Conservation (phyloP, 192 early-diverging fungal genomes). For the Coemansia sp. region DNA sequence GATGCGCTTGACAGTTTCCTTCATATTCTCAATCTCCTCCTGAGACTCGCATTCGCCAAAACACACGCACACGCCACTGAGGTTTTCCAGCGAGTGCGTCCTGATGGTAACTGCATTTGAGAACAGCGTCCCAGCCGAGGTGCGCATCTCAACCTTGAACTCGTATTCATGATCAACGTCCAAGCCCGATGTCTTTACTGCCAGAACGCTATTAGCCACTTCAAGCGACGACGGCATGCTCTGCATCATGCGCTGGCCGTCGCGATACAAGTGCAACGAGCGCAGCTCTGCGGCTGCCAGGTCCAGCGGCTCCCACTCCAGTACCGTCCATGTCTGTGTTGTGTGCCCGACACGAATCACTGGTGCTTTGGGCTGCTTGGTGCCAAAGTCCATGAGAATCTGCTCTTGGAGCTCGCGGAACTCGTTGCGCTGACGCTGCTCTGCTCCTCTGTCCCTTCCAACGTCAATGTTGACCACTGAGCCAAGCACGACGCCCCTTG, state of each 20-base stretch:
- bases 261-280: constrained; percentile 88
- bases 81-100: constrained; percentile 94
- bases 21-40: constrained; percentile 71
- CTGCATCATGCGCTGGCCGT: constrained; percentile 75
- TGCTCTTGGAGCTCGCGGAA: constrained; percentile 85
- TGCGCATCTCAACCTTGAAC: constrained; percentile 86
- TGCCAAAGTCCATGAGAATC: constrained; percentile 79
- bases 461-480: constrained; percentile 97
- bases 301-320: constrained; percentile 90
- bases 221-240: constrained; percentile 43
- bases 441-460: constrained; percentile 83
- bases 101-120: constrained; percentile 73
- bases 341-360: constrained; percentile 69
- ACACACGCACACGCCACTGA: constrained; percentile 94
- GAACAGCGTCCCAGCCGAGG: constrained; percentile 80
- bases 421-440: constrained; percentile 74
- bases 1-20: constrained; percentile 73
- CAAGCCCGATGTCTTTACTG: constrained; percentile 82
- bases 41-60: constrained; percentile 89
- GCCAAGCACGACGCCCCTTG: constrained; percentile 88
- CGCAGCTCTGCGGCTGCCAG: constrained; percentile 80
- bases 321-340: constrained; percentile 81
- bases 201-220: constrained; percentile 23
- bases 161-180: constrained; percentile 90
- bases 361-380: constrained; percentile 76